Evolutionary conservation across 345 rosid species (phyloP).

Genomic region (Eucalyptus leucophloia): DNA sequence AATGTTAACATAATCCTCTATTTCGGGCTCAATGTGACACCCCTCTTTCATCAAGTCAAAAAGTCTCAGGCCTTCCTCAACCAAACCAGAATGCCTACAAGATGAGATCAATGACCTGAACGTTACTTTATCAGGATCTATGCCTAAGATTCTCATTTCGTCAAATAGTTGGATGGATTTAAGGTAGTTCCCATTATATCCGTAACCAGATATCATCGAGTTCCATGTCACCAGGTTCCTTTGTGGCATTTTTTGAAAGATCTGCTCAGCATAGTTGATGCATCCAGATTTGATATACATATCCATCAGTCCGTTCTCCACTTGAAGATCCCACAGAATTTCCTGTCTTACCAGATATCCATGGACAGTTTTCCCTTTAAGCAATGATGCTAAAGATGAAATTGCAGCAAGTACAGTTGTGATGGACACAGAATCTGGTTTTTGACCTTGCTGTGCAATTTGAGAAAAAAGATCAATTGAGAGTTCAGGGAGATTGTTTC

Average conservation of each 20-base stretch:
- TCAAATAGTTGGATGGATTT: constrained; percentile 38
- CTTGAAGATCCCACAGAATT: constrained; percentile 32
- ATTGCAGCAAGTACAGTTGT: constrained; percentile 61
- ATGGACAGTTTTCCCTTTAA: constrained; percentile 54
- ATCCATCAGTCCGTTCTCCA: constrained; percentile 65
- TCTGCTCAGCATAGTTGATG: constrained; percentile 29
- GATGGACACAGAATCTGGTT: constrained; percentile 52
- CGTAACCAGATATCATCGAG: constrained; percentile 67
- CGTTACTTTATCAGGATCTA: constrained; percentile 51
- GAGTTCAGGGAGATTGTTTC: constrained; percentile 48
- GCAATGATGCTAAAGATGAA: constrained; percentile 51
- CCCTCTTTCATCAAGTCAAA: constrained; percentile 41
- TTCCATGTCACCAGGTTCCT: constrained; percentile 66
- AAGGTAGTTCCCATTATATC: constrained; percentile 52
- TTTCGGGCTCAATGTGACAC: constrained; percentile 32
- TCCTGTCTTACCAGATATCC: constrained; percentile 41
- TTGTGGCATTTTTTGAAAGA: constrained; percentile 34
- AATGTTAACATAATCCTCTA: constrained; percentile 61
- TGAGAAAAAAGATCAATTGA: constrained; percentile 33
- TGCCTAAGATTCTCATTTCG: constrained; percentile 44
- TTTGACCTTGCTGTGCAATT: constrained; percentile 20
- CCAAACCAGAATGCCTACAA: constrained; percentile 74
- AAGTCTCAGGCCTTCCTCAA: constrained; percentile 41
- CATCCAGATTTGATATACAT: constrained; percentile 79
- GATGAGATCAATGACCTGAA: constrained; percentile 63